Base-by-base conservation (phyloP, 2,329 filamentous ascomycete genomes). In the Orbilia quercus region DNA sequence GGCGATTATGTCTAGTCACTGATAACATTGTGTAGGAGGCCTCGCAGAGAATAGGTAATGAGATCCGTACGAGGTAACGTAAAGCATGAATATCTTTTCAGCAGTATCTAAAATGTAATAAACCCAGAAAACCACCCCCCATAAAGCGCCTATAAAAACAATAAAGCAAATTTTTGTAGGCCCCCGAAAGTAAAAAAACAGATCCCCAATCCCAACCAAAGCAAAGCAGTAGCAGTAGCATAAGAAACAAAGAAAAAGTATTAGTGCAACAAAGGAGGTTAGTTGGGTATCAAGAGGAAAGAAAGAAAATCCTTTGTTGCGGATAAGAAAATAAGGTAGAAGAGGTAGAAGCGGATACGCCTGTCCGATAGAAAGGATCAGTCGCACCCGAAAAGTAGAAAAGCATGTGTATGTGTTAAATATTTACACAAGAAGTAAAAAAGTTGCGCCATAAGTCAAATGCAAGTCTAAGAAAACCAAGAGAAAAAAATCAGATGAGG, bases 381-480 rank as follows among this genome's bases (percentile, higher is more conserved):
- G 22, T 47, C 40, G 42, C 25, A 28, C 42, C 42, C 36, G 28
- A 23, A 31, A 31, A 57, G 18, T 16, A 18, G 16, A 57, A 31
- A 57, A 16, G 20, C 4, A 5, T 31, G 28, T 9, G 54, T 25
- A 25, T 12, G 31, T 16, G 7, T 11, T 18, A 31, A 44, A 40
- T 42, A 42, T 62, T 2, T 58, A 58, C 53, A 66, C 40, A 22
- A 16, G 44, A 44, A 69, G 31, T 7, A 31, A 23, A 28, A 28
- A 55, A 28, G 36, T 25, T 34, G 12, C 23, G 18, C 28, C 34
- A 31, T 51, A 1, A 66, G 28, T 11, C 25, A 23, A 42, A 53
- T 22, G 45, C 22, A n/a, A 11, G 34, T 59, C 11, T 55, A 16
- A 34, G 22, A 20, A 31, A 7, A 2, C 16, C 42, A 2, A 4